A percentile compares a stretch with the other conserved stretches of the same genome.
phyloP scores from a whole-genome alignment of 306 rosid genomes.

The Glycine soja region DNA sequence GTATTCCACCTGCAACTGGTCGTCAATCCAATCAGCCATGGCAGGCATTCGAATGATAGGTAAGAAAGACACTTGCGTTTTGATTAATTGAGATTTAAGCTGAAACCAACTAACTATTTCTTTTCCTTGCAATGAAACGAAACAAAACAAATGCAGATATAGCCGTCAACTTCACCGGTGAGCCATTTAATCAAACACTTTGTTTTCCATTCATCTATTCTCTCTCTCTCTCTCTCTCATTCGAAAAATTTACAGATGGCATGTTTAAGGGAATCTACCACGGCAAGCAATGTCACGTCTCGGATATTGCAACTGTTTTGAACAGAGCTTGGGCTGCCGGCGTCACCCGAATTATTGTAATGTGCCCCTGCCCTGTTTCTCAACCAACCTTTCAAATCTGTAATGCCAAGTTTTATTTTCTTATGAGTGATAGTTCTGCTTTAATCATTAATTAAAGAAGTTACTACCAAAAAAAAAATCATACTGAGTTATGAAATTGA shows the following conservation, averaged over 20 bases:
- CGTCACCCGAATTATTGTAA: conserved; percentile 86
- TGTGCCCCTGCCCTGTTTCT: not conserved
- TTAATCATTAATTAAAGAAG: not conserved
- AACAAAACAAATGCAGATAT: conserved; percentile 61
- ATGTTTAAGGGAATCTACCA: conserved; percentile 92
- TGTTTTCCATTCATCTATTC: not conserved
- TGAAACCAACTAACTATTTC: conserved; percentile 29
- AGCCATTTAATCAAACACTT: conserved; percentile 64
- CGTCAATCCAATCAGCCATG: conserved; percentile 47
- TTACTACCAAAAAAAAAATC: not conserved
- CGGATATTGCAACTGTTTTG: conserved; percentile 79
- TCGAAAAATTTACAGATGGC: conserved; percentile 66
- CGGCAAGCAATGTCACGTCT: conserved; percentile 85
- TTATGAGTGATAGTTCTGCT: not conserved
- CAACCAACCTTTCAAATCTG: not conserved
- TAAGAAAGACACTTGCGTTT: conserved; percentile 27
- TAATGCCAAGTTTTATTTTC: not conserved
- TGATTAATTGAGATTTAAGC: conserved; percentile 23
- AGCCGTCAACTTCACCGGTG: conserved; percentile 93
- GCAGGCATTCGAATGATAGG: conserved; percentile 81
- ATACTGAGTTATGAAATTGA: not conserved
- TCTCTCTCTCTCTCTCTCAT: not conserved
- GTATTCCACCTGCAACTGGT: not conserved
- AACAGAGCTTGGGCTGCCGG: conserved; percentile 94
- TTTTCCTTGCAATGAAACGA: not conserved